Evolutionary conservation across 768 basidiomycete species (phyloP), one percentile per base, ranked within the genome.

Genomic region (Suillus ampliporus): DNA sequence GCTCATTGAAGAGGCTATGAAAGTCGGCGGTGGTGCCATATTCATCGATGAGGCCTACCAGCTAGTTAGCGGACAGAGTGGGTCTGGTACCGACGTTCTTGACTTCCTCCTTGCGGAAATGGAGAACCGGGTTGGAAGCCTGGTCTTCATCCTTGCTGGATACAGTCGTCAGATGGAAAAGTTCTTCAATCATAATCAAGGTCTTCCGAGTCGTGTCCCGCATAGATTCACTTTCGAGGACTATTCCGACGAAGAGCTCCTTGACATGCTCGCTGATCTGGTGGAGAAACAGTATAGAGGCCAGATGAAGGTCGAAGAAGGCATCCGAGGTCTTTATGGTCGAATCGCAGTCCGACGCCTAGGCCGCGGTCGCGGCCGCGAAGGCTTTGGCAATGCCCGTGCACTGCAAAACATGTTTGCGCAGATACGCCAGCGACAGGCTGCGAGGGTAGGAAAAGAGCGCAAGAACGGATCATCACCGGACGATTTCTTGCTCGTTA

Each of bases 21-120:
- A 79, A 11, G 78, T 74, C 2, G 87, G 86, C 0, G 88, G 88
- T 48, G 88, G 88, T 0, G 74, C 80, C 2, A 78, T 89, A 21
- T 89, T 89, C 71, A 73, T 89, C 51, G 87, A 89, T 61, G 88
- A 89, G 67, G 86, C 88, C 1, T 89, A 89, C 65, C 88, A 88
- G 63, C 78, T 89, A 3, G 80, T 82, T 0, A 76, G 74, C 43
- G 71, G 74, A 34, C 71, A 82, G 68, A 84, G 80, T 66, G 69
- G 69, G 51, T 72, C 76, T 44, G 88, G 88, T 10, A 66, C 72
- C 8, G 80, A 84, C 53, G 86, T 89, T 14, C 79, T 89, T 6
- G 87, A 89, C 65, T 88, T 83, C 67, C 79, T 89, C 1, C 77
- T 89, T 3, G 86, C 88, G 0, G 87, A 89, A 69, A 88, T 89